These are phyloP conservation scores for Xylariales sp. DNA, from an alignment of 2,329 filamentous ascomycete genomes.

Conservation along the genomic window DNA sequence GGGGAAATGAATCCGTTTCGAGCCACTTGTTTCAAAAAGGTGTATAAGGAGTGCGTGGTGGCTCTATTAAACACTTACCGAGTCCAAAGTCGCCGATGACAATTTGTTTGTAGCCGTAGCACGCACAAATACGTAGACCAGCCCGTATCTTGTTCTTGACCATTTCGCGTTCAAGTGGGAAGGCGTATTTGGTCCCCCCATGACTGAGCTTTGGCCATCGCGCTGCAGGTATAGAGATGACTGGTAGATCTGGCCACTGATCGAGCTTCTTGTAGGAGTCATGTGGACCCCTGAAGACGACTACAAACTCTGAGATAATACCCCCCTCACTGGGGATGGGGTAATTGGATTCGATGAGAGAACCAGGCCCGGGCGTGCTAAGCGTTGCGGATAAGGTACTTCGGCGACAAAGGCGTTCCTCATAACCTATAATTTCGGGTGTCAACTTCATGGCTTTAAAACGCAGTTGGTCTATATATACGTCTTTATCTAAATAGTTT, in stretches of 20 bases:
- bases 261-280: constrained; percentile 57
- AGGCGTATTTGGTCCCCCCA: constrained; percentile 64
- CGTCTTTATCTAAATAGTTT: not conserved
- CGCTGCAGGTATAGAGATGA: constrained; percentile 70
- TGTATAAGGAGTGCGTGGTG: too few relatives aligned
- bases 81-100: constrained; percentile 63
- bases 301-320: constrained; percentile 65
- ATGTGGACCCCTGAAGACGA: constrained; percentile 68
- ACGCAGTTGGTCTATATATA: too few relatives aligned
- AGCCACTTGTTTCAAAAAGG: too few relatives aligned
- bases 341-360: constrained; percentile 51
- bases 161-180: constrained; percentile 64
- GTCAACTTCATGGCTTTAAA: too few relatives aligned
- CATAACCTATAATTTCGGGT: constrained; percentile 43
- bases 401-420: constrained; percentile 69
- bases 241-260: constrained; percentile 57
- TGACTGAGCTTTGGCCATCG: constrained; percentile 69
- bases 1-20: too few relatives aligned
- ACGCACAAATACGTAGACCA: constrained; percentile 64
- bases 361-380: constrained; percentile 52
- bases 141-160: constrained; percentile 69
- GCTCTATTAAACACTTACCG: constrained; percentile 32
- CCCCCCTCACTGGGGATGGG: constrained; percentile 67
- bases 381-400: constrained; percentile 69
- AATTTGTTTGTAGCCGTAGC: constrained; percentile 51